Percentiles rank a stretch among this genome's conserved stretches.
These are phyloP conservation scores for Phoenix dactylifera DNA, from an alignment of 176 grass and related monocot species.

Conservation along the genomic window DNA sequence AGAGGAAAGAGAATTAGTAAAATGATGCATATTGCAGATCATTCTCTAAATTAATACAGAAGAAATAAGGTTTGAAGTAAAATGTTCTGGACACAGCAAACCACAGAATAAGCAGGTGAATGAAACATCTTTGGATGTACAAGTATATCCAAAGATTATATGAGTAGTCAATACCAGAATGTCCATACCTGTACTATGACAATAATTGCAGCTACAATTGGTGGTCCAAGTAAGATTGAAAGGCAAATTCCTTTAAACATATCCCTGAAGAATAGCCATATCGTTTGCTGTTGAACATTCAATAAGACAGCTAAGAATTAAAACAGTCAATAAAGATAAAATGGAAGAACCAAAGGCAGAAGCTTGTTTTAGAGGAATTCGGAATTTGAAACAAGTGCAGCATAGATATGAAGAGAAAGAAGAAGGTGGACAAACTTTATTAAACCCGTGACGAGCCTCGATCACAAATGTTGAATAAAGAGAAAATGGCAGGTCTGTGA, in stretches of 20 bases:
- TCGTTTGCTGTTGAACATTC: slow-evolving; percentile 63
- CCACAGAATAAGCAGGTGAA: no score
- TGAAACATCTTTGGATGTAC: no score
- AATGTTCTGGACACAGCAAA: no score
- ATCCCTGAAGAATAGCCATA: slow-evolving; percentile 88
- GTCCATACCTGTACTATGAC: slow-evolving; percentile 72
- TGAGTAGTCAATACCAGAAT: background rate
- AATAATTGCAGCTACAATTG: slow-evolving; percentile 87
- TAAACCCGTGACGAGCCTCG: slow-evolving; percentile 87
- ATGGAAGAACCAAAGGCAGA: no score
- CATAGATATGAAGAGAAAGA: background rate
- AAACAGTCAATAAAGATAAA: no score
- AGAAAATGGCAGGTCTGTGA: slow-evolving; percentile 86
- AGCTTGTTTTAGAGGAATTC: no score
- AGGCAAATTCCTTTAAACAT: slow-evolving; percentile 86
- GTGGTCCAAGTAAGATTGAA: slow-evolving; percentile 70
- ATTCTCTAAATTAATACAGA: no score
- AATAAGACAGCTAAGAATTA: no score
- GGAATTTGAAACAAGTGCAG: no score
- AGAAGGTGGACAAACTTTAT: slow-evolving; percentile 49
- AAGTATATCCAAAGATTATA: no score
- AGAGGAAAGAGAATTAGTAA: slow-evolving; percentile 4
- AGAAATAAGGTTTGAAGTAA: no score
- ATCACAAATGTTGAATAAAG: slow-evolving; percentile 96
- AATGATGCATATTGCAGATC: no score